phyloP scores from a whole-genome alignment of 805 yeast genomes.

The Cephaloascus fragrans region DNA sequence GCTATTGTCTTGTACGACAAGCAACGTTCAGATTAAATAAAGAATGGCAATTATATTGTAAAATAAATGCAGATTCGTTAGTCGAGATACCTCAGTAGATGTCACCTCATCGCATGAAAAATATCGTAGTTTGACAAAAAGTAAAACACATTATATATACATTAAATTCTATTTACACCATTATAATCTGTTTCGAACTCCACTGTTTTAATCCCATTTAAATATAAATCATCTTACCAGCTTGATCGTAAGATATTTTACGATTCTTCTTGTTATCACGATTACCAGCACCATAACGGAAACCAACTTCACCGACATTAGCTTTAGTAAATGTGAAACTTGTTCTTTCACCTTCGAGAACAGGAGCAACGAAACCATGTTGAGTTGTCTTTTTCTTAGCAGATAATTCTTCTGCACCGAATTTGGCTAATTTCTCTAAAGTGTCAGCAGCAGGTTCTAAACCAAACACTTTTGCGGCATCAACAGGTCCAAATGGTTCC shows the following conservation, averaged over 20 bases:
- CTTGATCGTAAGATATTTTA: constrained; percentile 56
- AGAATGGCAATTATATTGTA: too few relatives aligned
- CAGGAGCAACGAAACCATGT: constrained; percentile 41
- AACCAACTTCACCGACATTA: constrained; percentile 78
- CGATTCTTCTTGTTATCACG: constrained; percentile 87
- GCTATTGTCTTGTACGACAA: constrained; percentile 23
- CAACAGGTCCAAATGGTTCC: constrained; percentile 92
- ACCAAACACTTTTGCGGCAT: constrained; percentile 78
- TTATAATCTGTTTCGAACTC: not conserved
- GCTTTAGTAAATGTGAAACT: constrained; percentile 70
- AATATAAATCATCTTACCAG: constrained; percentile 45
- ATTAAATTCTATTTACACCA: not conserved
- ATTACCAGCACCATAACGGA: constrained; percentile 81
- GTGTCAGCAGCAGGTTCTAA: constrained; percentile 84
- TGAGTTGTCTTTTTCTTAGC: constrained; percentile 12
- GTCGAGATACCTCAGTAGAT: too few relatives aligned
- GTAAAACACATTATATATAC: not conserved
- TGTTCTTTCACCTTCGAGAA: constrained; percentile 59
- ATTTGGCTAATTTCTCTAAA: constrained; percentile 55
- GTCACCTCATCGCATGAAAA: too few relatives aligned
- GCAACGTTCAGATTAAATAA: not conserved
- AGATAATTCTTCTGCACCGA: constrained; percentile 39
- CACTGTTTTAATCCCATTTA: too few relatives aligned
- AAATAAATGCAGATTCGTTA: too few relatives aligned
- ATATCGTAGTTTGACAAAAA: too few relatives aligned